Percentiles rank a stretch among this genome's conserved stretches.
phyloP scores from a whole-genome alignment of 2,329 filamentous ascomycete species.

The Ceratocystis albifundus region DNA sequence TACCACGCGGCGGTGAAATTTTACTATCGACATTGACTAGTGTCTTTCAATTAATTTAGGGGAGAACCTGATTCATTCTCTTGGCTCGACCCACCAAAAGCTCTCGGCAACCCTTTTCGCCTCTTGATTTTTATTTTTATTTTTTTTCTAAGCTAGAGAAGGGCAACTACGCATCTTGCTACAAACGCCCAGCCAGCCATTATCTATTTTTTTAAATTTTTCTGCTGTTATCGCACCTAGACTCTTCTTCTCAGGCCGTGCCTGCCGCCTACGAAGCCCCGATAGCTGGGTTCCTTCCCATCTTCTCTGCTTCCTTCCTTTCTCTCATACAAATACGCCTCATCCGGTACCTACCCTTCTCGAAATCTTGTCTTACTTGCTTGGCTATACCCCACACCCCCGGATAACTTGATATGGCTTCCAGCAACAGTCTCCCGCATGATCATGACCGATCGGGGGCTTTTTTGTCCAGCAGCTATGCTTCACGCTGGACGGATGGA shows the following conservation, averaged over 20 bases:
- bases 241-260: not conserved
- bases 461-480: conserved; percentile 21
- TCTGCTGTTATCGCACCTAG: not conserved
- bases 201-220: not conserved
- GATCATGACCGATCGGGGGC: conserved; percentile 16
- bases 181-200: not conserved
- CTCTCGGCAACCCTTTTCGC: not conserved
- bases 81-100: conserved; percentile 1
- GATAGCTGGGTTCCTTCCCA: not conserved
- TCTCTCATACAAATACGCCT: not conserved
- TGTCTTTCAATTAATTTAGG: not conserved
- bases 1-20: not conserved
- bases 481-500: conserved; percentile 19
- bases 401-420: conserved; percentile 14
- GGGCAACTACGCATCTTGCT: not conserved
- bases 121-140: not conserved
- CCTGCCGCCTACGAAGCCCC: not conserved
- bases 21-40: not conserved
- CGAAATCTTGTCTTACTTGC: not conserved
- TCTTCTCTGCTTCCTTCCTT: not conserved
- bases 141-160: not conserved
- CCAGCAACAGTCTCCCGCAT: conserved; percentile 16
- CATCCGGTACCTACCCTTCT: not conserved
- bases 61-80: not conserved
- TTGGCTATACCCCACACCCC: not conserved